Percentiles rank a stretch among this genome's conserved stretches.
phyloP scores from a whole-genome alignment of 2,329 filamentous ascomycete genomes.

The Fusarium phyllophilum region DNA sequence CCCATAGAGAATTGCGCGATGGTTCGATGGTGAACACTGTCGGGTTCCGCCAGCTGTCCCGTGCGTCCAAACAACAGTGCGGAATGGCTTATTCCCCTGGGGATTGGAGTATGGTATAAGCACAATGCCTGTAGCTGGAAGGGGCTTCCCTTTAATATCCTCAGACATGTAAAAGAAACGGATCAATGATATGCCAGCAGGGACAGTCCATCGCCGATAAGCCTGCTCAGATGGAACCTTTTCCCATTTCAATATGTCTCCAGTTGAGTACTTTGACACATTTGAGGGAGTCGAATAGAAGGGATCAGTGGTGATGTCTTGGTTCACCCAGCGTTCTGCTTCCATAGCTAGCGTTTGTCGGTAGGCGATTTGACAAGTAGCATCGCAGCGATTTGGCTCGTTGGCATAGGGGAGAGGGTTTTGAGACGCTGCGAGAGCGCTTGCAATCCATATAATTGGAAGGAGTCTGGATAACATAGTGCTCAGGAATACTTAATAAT shows the following conservation, averaged over 20 bases:
- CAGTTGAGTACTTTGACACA: neutral
- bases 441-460: fast-evolving
- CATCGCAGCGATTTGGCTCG: neutral
- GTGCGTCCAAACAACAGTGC: conserved; percentile 40
- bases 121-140: neutral
- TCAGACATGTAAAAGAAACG: conserved; percentile 6
- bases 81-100: neutral
- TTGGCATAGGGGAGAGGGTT: neutral
- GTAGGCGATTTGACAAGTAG: neutral
- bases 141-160: neutral
- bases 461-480: neutral
- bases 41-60: conserved; percentile 37
- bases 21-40: conserved; percentile 39
- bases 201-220: conserved; percentile 3
- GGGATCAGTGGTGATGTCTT: neutral
- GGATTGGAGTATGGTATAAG: neutral
- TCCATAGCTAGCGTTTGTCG: neutral
- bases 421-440: neutral
- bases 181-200: neutral
- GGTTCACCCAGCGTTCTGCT: neutral
- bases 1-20: conserved; percentile 36
- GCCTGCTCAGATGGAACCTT: neutral
- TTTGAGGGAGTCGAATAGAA: conserved; percentile 4
- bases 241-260: neutral
- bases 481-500: fast-evolving